Percentiles rank a stretch among this genome's conserved stretches.
Conservation (phyloP, 73 alveolate species). For the Tetrahymena borealis region DNA sequence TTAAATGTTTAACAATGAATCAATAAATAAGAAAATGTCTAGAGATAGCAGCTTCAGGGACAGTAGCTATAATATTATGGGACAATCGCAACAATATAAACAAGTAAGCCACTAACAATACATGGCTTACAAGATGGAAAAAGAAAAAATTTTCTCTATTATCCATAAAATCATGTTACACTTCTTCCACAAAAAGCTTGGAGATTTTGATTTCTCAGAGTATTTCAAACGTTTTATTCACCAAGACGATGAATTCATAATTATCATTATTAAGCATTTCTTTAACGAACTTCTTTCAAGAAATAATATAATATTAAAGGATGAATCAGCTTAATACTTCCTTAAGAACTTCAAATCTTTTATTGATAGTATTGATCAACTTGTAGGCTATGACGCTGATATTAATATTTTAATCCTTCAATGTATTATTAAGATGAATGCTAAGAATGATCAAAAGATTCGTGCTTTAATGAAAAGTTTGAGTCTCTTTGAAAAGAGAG, state of each 20-base stretch:
- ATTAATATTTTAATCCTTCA: not conserved
- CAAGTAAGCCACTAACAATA: not conserved
- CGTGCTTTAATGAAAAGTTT: not conserved
- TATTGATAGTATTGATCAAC: not conserved
- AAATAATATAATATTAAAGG: not conserved
- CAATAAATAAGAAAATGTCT: not conserved
- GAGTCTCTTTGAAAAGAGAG: not conserved
- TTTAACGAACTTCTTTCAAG: not conserved
- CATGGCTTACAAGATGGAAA: not conserved
- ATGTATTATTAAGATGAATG: not conserved
- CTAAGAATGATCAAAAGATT: not conserved
- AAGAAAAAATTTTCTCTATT: not conserved
- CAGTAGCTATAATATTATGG: not conserved
- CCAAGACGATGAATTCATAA: not conserved
- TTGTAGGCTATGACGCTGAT: not conserved
- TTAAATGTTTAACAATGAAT: not conserved
- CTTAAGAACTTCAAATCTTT: not conserved
- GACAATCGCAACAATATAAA: not conserved
- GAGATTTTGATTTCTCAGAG: not conserved
- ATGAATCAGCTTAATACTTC: not conserved
- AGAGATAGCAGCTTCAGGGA: not conserved
- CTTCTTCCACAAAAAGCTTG: not conserved
- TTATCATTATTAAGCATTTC: not conserved
- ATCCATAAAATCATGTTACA: not conserved
- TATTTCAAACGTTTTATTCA: not conserved